Base-by-base conservation (phyloP, 805 yeast genomes). In the Candida dajiaensis region DNA sequence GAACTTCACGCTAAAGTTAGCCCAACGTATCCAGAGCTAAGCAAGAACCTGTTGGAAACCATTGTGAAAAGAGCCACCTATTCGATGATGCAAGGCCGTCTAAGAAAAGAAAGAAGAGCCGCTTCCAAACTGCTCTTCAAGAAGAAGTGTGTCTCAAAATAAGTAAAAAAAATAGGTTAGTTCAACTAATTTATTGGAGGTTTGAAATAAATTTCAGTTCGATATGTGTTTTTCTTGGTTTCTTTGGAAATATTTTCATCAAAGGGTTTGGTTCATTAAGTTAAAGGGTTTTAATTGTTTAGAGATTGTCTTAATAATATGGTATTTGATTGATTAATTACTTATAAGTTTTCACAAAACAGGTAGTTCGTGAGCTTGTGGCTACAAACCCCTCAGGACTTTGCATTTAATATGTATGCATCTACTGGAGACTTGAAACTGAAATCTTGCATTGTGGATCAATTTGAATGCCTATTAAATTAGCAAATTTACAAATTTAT, bases 21-120 rank as follows among this genome's bases (percentile, higher is more conserved):
- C 10, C 52, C 51, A 18, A 38, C 25, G 4, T 54, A 57, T 44
- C 61, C 61, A 10, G 29, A 29, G n/a, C 19, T 59, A 44, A 57
- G 53, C 3, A 55, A 47, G 37, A 23, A 72, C 16, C 68, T 78
- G 20, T 65, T 89, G 33, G 92, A 87, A 57, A 81, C 83, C 0
- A 80, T 89, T 16, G 78, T 89, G 26, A 77, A 92, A 55, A 75
- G 96, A 47, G 95, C 94, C 1, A 80, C 89, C 15, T 89, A 89
- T 62, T 78, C 81, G 46, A 67, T 80, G 69, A 85, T 83, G 90
- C 95, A 85, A 62, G 83, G 87, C 12, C 70, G 89, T 53, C 66
- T 85, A 44, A 74, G 95, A 58, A 73, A 83, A 47, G 85, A 81
- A 45, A 70, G 89, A 62, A 69, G 88, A 52, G 72, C 74, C 31